A percentile compares a stretch with the other conserved stretches of the same genome.
Conservation (phyloP, 768 basidiomycete genomes). For the Mycena capillaripes region DNA sequence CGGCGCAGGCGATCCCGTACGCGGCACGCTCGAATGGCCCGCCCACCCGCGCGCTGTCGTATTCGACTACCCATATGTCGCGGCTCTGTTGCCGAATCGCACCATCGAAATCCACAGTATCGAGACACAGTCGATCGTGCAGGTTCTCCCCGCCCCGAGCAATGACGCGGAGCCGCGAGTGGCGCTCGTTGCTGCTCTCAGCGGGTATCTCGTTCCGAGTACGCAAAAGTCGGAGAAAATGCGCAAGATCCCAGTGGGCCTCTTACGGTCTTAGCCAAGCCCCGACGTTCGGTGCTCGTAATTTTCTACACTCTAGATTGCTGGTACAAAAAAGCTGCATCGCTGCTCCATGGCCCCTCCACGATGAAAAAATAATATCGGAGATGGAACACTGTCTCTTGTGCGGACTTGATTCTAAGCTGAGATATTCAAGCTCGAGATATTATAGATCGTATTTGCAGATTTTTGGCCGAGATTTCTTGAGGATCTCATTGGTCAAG, state of each 20-base stretch:
- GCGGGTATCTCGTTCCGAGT: slow-evolving; percentile 65
- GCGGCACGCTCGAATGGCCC: slow-evolving; percentile 91
- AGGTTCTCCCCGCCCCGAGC: slow-evolving; percentile 70
- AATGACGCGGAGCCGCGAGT: slow-evolving; percentile 43
- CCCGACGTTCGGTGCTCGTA: background rate
- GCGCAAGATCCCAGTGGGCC: slow-evolving; percentile 54
- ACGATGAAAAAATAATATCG: no score
- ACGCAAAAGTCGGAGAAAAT: slow-evolving; percentile 63
- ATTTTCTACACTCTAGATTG: background rate
- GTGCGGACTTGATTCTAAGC: no score
- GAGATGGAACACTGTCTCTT: no score
- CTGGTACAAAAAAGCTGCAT: background rate
- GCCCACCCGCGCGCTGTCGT: slow-evolving; percentile 75
- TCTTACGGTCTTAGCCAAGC: slow-evolving; percentile 36
- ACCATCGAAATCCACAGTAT: slow-evolving; percentile 88
- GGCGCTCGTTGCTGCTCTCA: slow-evolving; percentile 55
- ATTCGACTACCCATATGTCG: slow-evolving; percentile 86
- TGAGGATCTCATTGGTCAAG: no score
- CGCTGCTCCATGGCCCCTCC: background rate
- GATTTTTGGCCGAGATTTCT: no score
- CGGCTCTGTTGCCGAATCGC: slow-evolving; percentile 82
- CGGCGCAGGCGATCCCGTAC: slow-evolving; percentile 87
- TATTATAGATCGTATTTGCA: no score
- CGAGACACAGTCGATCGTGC: slow-evolving; percentile 78
- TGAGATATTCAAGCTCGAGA: no score